Evolutionary conservation across 2,329 filamentous ascomycete species (phyloP).

Genomic region (Teratosphaeria pseudoeucalypti): DNA sequence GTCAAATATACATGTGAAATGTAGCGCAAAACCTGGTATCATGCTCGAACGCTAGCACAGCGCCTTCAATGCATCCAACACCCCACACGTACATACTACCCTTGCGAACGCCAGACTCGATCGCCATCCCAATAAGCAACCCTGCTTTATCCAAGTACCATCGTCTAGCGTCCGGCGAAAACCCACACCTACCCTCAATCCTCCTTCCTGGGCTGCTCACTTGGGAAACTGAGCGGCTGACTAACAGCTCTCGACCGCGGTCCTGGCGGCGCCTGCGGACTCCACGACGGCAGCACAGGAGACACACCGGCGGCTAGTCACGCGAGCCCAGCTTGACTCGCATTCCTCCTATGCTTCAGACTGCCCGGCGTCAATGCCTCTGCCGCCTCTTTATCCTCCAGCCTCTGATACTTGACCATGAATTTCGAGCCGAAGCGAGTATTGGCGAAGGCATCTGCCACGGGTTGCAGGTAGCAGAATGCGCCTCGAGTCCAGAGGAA

Average conservation of each 20-base stretch:
- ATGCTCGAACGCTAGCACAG: neutral
- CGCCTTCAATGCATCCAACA: neutral
- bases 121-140: neutral
- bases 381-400: constrained; percentile 11
- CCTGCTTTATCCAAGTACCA: neutral
- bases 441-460: constrained; percentile 1
- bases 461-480: constrained; percentile 1
- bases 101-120: neutral
- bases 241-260: neutral
- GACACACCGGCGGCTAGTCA: neutral
- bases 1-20: neutral
- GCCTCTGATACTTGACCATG: constrained; percentile 10
- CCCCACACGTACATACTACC: neutral
- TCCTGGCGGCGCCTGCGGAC: neutral
- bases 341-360: neutral
- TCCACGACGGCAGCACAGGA: neutral
- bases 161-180: neutral
- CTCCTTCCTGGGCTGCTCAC: neutral
- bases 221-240: neutral
- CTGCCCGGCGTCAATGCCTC: constrained; percentile 6
- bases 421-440: constrained; percentile 8
- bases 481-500: constrained; percentile 1
- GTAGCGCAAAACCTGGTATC: neutral
- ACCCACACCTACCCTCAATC: neutral
- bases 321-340: neutral